phyloP scores from a whole-genome alignment of 768 basidiomycete genomes.

The Tylopilus intermedius region DNA sequence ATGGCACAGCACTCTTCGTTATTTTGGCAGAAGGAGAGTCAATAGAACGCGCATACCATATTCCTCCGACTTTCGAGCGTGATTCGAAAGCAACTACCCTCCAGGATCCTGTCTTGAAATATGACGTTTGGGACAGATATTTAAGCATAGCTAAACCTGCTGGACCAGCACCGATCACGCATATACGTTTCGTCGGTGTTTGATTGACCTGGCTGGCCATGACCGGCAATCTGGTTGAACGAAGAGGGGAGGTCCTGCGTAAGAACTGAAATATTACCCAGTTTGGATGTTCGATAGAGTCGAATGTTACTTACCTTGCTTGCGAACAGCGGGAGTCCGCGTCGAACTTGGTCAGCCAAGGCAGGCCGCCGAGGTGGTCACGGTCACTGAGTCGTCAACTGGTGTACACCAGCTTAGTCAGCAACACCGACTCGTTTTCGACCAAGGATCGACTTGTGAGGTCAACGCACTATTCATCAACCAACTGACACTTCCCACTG shows the following conservation, averaged over 20 bases:
- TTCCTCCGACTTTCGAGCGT: constrained; percentile 61
- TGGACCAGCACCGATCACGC: constrained; percentile 75
- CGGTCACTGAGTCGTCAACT: no score
- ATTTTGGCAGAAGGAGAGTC: background rate
- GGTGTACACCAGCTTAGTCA: background rate
- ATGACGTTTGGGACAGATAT: constrained; percentile 51
- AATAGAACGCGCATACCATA: constrained; percentile 52
- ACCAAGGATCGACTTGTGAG: constrained; percentile 78
- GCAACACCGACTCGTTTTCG: constrained; percentile 25
- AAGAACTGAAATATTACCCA: background rate
- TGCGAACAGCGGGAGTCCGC: background rate
- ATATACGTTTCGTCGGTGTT: constrained; percentile 41
- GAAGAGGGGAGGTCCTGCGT: background rate
- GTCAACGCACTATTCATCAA: background rate
- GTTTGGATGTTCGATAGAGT: background rate
- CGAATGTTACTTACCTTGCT: background rate
- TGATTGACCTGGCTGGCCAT: constrained; percentile 8
- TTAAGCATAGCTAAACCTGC: constrained; percentile 69
- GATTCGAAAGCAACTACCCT: constrained; percentile 58
- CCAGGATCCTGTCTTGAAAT: constrained; percentile 61
- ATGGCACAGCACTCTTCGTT: background rate
- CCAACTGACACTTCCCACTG: constrained; percentile 1
- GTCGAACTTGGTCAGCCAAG: no score
- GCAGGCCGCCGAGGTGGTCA: no score
- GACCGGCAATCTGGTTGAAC: background rate